Evolutionary conservation across 83 land plant genomes (phyloP).

Genomic region (Diphasiastrum complanatum): DNA sequence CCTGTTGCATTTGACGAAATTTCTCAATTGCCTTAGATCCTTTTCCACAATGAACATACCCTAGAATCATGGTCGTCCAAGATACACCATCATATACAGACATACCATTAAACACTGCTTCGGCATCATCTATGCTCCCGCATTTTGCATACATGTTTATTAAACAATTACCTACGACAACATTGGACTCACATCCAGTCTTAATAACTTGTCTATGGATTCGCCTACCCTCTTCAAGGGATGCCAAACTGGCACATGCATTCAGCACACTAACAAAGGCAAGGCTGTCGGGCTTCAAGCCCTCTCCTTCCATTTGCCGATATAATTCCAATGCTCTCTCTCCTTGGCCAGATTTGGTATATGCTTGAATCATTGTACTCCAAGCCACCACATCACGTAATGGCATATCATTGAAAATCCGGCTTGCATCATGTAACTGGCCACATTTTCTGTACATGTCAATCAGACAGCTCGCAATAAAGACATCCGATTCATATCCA

Average conservation of each 20-base stretch:
- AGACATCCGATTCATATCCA: neutral
- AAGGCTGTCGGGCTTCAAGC: neutral
- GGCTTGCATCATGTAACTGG: neutral
- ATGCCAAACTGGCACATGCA: neutral
- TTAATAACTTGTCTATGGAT: neutral
- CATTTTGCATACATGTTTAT: neutral
- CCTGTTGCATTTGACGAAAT: neutral
- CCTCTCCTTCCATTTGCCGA: neutral
- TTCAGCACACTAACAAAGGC: neutral
- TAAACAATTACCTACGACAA: neutral
- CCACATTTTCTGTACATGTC: neutral
- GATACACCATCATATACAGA: neutral
- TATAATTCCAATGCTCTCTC: neutral
- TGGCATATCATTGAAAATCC: neutral
- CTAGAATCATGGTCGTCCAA: neutral
- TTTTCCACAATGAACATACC: neutral
- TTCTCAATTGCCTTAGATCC: neutral
- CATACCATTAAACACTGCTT: neutral
- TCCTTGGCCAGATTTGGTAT: neutral
- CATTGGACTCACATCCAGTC: neutral
- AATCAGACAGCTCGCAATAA: neutral
- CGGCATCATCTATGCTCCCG: constrained; percentile 2
- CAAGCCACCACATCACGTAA: neutral
- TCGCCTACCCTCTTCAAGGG: neutral
- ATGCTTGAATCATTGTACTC: neutral